A percentile compares a stretch with the other conserved stretches of the same genome.
phyloP scores from a whole-genome alignment of 2,329 filamentous ascomycete species.

The Paraphoma sp. region DNA sequence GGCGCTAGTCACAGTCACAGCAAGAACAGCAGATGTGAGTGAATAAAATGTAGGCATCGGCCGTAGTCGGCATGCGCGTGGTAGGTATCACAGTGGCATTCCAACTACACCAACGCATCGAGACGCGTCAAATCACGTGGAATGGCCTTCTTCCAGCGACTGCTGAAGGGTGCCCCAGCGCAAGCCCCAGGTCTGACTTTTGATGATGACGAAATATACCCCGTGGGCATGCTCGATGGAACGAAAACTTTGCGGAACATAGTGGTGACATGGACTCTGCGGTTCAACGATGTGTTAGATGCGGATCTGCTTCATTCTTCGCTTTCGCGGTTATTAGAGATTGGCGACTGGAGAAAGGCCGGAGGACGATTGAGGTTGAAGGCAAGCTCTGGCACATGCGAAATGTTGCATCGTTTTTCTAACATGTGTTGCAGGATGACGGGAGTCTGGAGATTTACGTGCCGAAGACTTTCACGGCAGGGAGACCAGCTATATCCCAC shows the following conservation, averaged over 20 bases:
- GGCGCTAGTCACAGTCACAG: too few species aligned
- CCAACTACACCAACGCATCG: neutral
- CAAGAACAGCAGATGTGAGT: too few species aligned
- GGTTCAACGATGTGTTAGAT: constrained; percentile 58
- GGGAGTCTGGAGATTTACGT: constrained; percentile 50
- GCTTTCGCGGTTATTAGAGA: constrained; percentile 48
- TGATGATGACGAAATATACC: constrained; percentile 22
- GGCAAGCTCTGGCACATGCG: constrained; percentile 30
- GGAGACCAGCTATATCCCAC: constrained; percentile 52
- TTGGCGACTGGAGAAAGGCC: constrained; percentile 55
- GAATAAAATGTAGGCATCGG: too few species aligned
- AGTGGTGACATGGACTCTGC: constrained; percentile 37
- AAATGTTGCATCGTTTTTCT: neutral
- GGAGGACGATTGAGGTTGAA: constrained; percentile 54
- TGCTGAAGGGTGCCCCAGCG: neutral
- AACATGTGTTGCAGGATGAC: constrained; percentile 4
- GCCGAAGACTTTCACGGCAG: constrained; percentile 41
- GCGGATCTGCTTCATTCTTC: constrained; percentile 45
- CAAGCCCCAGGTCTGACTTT: neutral
- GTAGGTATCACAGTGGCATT: too few species aligned
- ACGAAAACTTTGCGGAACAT: constrained; percentile 20
- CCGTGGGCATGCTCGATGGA: constrained; percentile 26
- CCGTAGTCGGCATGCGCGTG: too few species aligned
- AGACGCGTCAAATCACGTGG: neutral
- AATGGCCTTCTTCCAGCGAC: neutral